Evolutionary conservation across 352 stramenopile species (phyloP).

Genomic region (Phytophthora hibernalis): DNA sequence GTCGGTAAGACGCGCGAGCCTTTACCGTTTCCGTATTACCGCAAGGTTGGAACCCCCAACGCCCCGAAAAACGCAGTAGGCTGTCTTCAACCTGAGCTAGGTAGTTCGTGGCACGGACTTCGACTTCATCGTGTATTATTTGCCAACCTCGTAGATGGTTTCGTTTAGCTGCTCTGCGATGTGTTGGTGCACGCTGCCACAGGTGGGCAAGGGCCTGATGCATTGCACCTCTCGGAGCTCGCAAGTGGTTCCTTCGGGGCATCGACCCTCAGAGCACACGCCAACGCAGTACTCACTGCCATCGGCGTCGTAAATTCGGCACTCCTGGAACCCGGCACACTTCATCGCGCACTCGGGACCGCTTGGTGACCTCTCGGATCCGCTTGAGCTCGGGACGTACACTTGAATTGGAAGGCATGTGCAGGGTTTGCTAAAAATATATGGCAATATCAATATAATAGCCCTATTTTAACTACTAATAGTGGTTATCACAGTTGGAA

Average conservation of each 20-base stretch:
- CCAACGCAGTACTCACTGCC: conserved; percentile 22
- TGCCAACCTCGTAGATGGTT: not conserved
- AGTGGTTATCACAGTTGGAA: no score
- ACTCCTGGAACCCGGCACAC: conserved; percentile 19
- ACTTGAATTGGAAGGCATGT: conserved; percentile 19
- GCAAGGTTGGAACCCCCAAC: no score
- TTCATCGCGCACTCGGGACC: conserved; percentile 2
- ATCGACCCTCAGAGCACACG: conserved; percentile 14
- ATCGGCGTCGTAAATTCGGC: conserved; percentile 17
- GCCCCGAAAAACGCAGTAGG: no score
- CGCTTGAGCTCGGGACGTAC: conserved; percentile 9
- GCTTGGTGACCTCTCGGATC: not conserved
- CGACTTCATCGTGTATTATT: not conserved
- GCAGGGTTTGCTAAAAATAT: no score
- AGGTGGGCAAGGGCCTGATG: conserved; percentile 18
- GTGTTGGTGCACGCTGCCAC: conserved; percentile 15
- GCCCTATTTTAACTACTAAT: no score
- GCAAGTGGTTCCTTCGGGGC: conserved; percentile 7
- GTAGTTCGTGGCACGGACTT: not conserved
- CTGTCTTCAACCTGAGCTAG: no score
- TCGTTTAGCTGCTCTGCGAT: not conserved
- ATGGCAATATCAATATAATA: no score
- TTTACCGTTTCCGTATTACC: conserved; percentile 6
- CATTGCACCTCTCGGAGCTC: conserved; percentile 26
- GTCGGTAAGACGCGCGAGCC: not conserved